Evolutionary conservation across 2,329 filamentous ascomycete species (phyloP).

Genomic region (Herpotrichia juniperi): DNA sequence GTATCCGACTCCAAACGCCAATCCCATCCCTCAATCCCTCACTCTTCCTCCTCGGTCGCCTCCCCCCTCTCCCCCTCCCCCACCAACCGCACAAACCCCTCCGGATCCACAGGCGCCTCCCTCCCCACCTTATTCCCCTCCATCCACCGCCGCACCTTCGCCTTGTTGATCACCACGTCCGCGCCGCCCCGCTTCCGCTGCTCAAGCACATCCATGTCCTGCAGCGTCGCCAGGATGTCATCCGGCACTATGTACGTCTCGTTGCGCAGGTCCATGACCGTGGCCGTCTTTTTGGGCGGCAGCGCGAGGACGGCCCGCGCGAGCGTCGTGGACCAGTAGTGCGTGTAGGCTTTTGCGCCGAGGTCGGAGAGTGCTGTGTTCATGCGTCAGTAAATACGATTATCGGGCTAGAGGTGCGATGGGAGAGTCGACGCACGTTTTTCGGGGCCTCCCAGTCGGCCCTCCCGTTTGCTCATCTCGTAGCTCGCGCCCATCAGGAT

Average conservation of each 20-base stretch:
- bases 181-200: constrained; percentile 56
- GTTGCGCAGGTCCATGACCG: constrained; percentile 73
- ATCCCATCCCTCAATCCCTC: constrained; percentile 1
- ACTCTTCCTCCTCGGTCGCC: background rate
- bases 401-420: background rate
- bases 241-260: constrained; percentile 85
- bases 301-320: constrained; percentile 66
- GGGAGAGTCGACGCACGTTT: constrained; percentile 61
- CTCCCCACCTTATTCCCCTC: constrained; percentile 66
- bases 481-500: constrained; percentile 93
- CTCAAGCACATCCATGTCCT: constrained; percentile 77
- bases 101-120: constrained; percentile 70
- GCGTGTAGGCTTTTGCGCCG: constrained; percentile 79
- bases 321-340: constrained; percentile 87
- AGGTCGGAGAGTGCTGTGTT: constrained; percentile 74
- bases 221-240: constrained; percentile 78
- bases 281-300: constrained; percentile 59
- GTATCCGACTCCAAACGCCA: constrained; percentile 4
- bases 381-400: background rate
- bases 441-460: constrained; percentile 87
- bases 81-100: constrained; percentile 75
- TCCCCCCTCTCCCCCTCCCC: constrained; percentile 21
- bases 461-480: constrained; percentile 84
- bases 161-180: constrained; percentile 61
- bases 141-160: constrained; percentile 70